phyloP scores from a whole-genome alignment of 2,329 filamentous ascomycete genomes.

The Coniosporium tulheliwenetii region DNA sequence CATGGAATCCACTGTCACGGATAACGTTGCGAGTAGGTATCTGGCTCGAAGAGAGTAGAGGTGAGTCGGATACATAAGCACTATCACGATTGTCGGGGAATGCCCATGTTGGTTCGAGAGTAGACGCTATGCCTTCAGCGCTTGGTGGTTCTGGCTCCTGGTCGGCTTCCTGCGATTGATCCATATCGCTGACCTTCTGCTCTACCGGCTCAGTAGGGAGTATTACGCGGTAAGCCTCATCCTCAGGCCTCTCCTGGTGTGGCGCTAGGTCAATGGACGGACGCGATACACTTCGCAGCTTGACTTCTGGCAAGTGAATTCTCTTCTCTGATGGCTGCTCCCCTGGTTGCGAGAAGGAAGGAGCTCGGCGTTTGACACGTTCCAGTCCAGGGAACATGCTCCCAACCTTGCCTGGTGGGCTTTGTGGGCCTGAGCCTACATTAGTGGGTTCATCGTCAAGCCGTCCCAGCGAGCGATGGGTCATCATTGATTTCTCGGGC shows the following conservation, averaged over 20 bases:
- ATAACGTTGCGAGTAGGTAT: slow-evolving; percentile 12
- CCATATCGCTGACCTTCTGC: too few relatives aligned
- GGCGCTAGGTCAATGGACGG: background rate
- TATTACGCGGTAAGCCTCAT: too few relatives aligned
- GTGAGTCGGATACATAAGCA: slow-evolving; percentile 28
- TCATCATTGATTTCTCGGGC: too few relatives aligned
- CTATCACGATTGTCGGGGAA: slow-evolving; percentile 26
- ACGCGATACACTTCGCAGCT: background rate
- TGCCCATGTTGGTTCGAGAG: slow-evolving; percentile 17
- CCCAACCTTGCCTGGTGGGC: slow-evolving; percentile 6
- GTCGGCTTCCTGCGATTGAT: too few relatives aligned
- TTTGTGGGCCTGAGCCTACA: background rate
- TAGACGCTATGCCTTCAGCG: slow-evolving; percentile 4
- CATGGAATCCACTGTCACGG: slow-evolving; percentile 29
- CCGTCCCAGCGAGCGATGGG: too few relatives aligned
- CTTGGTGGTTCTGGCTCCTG: background rate
- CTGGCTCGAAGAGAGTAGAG: slow-evolving; percentile 14
- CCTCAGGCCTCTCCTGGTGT: slow-evolving; percentile 1
- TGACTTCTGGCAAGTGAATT: background rate
- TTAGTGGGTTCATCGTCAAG: too few relatives aligned
- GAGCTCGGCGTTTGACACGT: slow-evolving; percentile 9
- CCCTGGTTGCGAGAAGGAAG: slow-evolving; percentile 2
- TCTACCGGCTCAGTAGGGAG: too few relatives aligned
- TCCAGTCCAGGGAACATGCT: slow-evolving; percentile 10
- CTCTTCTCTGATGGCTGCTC: background rate